Conservation (phyloP, 2,329 filamentous ascomycete genomes). For the Hirsutella rhossiliensis region DNA sequence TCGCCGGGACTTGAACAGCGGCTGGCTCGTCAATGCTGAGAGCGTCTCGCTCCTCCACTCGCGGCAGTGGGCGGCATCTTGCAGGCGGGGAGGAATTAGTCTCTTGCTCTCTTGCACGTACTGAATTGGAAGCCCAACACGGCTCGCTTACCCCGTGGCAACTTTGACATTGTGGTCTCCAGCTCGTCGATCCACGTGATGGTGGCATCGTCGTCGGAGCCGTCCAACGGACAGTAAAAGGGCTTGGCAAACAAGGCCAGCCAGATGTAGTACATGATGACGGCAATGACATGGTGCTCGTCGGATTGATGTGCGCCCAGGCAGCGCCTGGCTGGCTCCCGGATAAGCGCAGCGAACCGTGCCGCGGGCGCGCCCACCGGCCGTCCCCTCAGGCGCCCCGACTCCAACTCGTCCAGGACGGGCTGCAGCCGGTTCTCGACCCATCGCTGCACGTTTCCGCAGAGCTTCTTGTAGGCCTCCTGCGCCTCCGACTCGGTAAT, state of each 20-base stretch:
- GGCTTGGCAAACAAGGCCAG: slow-evolving; percentile 21
- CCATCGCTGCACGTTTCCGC: slow-evolving; percentile 22
- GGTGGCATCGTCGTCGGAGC: slow-evolving; percentile 16
- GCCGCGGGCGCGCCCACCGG: slow-evolving; percentile 14
- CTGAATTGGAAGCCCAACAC: background rate
- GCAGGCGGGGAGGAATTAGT: background rate
- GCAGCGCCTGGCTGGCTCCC: slow-evolving; percentile 21
- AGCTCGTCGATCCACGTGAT: slow-evolving; percentile 20
- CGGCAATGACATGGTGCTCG: slow-evolving; percentile 21
- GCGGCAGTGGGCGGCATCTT: slow-evolving; percentile 21
- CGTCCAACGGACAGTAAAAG: slow-evolving; percentile 24
- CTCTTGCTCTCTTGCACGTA: background rate
- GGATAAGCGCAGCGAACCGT: slow-evolving; percentile 19
- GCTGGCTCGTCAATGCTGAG: slow-evolving; percentile 18
- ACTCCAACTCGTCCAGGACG: slow-evolving; percentile 19
- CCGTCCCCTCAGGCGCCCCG: slow-evolving; percentile 12
- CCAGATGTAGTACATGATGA: slow-evolving; percentile 26
- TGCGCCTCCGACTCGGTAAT: slow-evolving; percentile 23
- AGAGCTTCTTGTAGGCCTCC: slow-evolving; percentile 19
- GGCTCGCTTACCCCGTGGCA: slow-evolving; percentile 9
- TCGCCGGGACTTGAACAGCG: slow-evolving; percentile 17
- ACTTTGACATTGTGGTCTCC: slow-evolving; percentile 18
- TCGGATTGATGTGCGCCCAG: slow-evolving; percentile 18
- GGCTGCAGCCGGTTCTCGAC: slow-evolving; percentile 20
- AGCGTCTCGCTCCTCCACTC: slow-evolving; percentile 26